A percentile compares a stretch with the other conserved stretches of the same genome.
Conservation (phyloP, 2,329 filamentous ascomycete genomes). For the Botrytis deweyae region DNA sequence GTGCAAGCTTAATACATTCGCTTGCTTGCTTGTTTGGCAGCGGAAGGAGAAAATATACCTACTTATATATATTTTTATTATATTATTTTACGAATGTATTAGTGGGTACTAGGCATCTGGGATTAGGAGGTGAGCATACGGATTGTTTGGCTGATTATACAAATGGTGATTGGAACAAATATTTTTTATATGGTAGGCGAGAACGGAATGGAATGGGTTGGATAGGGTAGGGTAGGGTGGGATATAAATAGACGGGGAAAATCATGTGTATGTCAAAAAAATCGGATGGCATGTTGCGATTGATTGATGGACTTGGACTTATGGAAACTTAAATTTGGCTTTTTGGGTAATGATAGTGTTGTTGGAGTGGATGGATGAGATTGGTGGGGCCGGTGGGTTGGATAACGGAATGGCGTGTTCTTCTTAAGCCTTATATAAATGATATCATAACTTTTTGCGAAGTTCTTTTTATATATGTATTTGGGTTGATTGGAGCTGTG, state of each 20-base stretch:
- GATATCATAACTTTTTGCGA: not conserved
- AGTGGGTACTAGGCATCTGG: not conserved
- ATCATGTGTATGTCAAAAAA: slow-evolving; percentile 5
- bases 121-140: not conserved
- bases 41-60: not conserved
- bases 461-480: no score
- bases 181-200: not conserved
- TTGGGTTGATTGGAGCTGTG: not conserved
- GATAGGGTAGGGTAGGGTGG: not conserved
- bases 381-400: not conserved
- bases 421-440: not conserved
- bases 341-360: not conserved
- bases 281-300: not conserved
- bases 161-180: slow-evolving; percentile 1
- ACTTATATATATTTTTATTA: slow-evolving; percentile 6
- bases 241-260: slow-evolving; percentile 15
- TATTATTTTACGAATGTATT: not conserved
- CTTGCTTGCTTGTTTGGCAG: not conserved
- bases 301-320: not conserved
- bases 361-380: not conserved
- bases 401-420: not conserved
- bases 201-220: not conserved
- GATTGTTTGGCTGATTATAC: slow-evolving; percentile 3
- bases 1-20: slow-evolving; percentile 11
- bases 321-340: not conserved